A percentile compares a stretch with the other conserved stretches of the same genome.
Evolutionary conservation across 2,329 filamentous ascomycete species (phyloP).

Genomic region (Epichloe aotearoae): DNA sequence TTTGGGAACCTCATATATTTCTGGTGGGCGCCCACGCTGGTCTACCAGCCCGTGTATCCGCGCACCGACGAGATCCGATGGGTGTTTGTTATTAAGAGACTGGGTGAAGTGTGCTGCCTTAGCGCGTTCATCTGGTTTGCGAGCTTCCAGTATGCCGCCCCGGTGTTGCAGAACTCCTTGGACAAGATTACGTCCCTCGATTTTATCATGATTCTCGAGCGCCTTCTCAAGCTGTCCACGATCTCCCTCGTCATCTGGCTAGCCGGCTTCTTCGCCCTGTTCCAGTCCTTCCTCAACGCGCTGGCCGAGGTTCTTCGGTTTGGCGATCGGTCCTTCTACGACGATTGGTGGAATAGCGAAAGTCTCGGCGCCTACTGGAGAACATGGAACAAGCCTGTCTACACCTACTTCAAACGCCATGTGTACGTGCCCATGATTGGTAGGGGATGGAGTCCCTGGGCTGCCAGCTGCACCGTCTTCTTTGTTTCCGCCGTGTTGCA

Average conservation of each 20-base stretch:
- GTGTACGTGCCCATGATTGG: conserved; percentile 81
- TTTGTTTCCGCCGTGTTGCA: conserved; percentile 79
- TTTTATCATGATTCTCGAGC: conserved; percentile 69
- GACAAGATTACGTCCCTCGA: conserved; percentile 75
- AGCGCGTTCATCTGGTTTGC: conserved; percentile 91
- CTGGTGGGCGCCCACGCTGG: conserved; percentile 92
- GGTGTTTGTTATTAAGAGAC: conserved; percentile 73
- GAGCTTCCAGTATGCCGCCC: conserved; percentile 86
- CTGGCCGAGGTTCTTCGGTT: conserved; percentile 83
- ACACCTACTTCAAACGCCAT: conserved; percentile 91
- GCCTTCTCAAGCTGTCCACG: conserved; percentile 87
- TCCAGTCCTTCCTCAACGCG: conserved; percentile 85
- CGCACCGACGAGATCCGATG: conserved; percentile 71
- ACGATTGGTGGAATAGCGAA: conserved; percentile 94
- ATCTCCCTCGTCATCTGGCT: conserved; percentile 96
- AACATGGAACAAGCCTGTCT: conserved; percentile 95
- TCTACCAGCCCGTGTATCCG: conserved; percentile 95
- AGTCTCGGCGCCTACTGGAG: conserved; percentile 85
- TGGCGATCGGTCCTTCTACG: conserved; percentile 88
- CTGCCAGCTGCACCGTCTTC: conserved; percentile 74
- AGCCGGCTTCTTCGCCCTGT: conserved; percentile 90
- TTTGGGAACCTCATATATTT: conserved; percentile 83
- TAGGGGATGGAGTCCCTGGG: conserved; percentile 58
- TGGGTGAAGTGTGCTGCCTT: conserved; percentile 64
- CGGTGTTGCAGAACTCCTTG: conserved; percentile 78